Evolutionary conservation across 23 red algal genomes (phyloP), one percentile per base, ranked within the genome.

Genomic region (Gracilaria caudata): DNA sequence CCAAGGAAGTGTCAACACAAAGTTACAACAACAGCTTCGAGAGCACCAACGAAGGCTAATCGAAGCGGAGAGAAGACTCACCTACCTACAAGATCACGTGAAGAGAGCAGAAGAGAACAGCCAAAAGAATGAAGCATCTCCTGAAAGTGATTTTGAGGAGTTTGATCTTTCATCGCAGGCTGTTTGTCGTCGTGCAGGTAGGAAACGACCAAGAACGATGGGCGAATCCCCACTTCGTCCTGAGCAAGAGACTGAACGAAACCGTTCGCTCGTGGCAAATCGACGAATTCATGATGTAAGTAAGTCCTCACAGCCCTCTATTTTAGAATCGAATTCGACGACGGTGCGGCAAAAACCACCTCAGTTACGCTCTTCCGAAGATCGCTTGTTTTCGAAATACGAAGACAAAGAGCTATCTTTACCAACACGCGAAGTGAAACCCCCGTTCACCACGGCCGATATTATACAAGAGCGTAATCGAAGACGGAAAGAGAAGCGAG

Each of bases 401-500:
- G 49, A 60, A 60, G 57, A 12, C 28, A 29, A 60, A 28, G 4
- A 29, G 25, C 21, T 2, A 16, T 4, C 30, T 19, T 66, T 16
- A 26, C 37, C 70, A 46, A 24, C 70, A 49, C 21, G 19, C 1
- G 10, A 75, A 17, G 70, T 75, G 19, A 49, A 75, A 49, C 70
- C 70, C 20, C 70, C 70, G 8, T 75, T 75, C n/a, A 75, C 70
- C 9, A 19, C 13, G 4, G 39, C 70, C 2, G 19, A 24, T 8
- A 49, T 75, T 30, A 16, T 75, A 38, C 70, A 36, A 24, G 43
- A 43, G 19, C 28, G 61, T 37, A 16, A 29, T 34, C 8, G 36
- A 36, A 17, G 40, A 49, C 40, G 30, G 28, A 55, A 55, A 55
- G 64, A 86, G 66, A 47, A 72, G 29, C 82, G 82, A 37, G 1